Percentiles rank a stretch among this genome's conserved stretches.
These are phyloP conservation scores for Erodium maritimum DNA, from an alignment of 345 rosid species.

Conservation along the genomic window DNA sequence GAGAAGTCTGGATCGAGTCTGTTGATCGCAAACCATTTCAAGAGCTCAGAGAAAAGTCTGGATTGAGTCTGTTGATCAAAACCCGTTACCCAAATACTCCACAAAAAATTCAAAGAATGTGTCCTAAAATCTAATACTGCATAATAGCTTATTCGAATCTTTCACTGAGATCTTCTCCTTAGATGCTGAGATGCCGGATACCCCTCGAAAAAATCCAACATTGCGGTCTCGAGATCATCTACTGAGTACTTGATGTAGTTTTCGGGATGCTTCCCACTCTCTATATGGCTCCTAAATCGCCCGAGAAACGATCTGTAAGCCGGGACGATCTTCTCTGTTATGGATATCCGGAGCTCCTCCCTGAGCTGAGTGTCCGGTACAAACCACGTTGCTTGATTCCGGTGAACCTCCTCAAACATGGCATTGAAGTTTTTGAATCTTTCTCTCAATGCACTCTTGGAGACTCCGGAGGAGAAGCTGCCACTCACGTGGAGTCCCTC, in stretches of 20 bases:
- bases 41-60: too few species aligned
- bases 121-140: conserved; percentile 31
- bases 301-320: conserved; percentile 93
- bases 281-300: conserved; percentile 81
- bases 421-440: conserved; percentile 87
- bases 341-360: conserved; percentile 82
- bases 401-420: conserved; percentile 85
- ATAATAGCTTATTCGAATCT: conserved; percentile 30
- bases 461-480: conserved; percentile 77
- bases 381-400: conserved; percentile 69
- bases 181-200: conserved; percentile 55
- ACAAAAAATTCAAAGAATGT: conserved; percentile 54
- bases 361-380: conserved; percentile 74
- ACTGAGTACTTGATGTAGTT: conserved; percentile 77
- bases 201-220: conserved; percentile 95
- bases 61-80: too few species aligned
- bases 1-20: too few species aligned
- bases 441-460: conserved; percentile 66
- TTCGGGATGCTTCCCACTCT: conserved; percentile 91
- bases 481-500: conserved; percentile 89
- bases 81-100: conserved; percentile 32
- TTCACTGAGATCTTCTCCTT: conserved; percentile 66
- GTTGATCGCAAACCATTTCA: too few species aligned
- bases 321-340: conserved; percentile 73
- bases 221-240: conserved; percentile 73